Base-by-base conservation (phyloP, 2,329 filamentous ascomycete species). In the Pyrenophora graminea region DNA sequence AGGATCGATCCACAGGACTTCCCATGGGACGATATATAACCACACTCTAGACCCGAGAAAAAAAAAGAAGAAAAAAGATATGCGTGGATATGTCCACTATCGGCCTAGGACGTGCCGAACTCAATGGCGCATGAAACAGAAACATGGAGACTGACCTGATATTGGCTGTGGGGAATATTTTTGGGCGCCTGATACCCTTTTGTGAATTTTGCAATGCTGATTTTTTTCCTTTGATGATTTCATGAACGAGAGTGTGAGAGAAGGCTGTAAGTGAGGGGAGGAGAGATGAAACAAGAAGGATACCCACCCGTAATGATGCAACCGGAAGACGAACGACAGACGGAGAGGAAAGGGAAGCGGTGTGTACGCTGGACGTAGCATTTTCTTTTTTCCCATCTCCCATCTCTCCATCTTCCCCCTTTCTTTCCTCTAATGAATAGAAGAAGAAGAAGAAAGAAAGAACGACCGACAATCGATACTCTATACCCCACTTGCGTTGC, bases 1-100 rank as follows among this genome's bases (percentile, higher is more conserved):
- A 79, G 77, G 56, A 77, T 88, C 30, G 84, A 84, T 46, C 82
- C 82, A 53, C 76, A 76, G 37, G 86, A 89, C 70, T 79, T 85
- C 58, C 83, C 84, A 13, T 88, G 86, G 86, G 77, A 82, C 23
- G 76, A 53, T 30, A 43, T 42, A 43, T 48, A 39, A 34, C 3
- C 25, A 30, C 27, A 13, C 10, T 30, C 27, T 30, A 13, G 10
- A 30, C 9, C 10, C 10, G 45, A 34, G n/a, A 7, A 42, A 27
- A 21, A 30, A 9, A 21, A 31, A 21, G 34, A 19, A 40, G 15
- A 15, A 36, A 36, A 34, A 41, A 9, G 19, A 21, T 21, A 23
- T 17, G 33, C 10, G 18, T n/a, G 17, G 43, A 18, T 30, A 18
- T 30, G 27, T 12, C 3, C 12, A 30, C 27, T 30, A 30, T 30